Percentiles rank a stretch among this genome's conserved stretches.
phyloP scores from a whole-genome alignment of 2,329 filamentous ascomycete genomes.

The Ophiocordyceps robertsii region DNA sequence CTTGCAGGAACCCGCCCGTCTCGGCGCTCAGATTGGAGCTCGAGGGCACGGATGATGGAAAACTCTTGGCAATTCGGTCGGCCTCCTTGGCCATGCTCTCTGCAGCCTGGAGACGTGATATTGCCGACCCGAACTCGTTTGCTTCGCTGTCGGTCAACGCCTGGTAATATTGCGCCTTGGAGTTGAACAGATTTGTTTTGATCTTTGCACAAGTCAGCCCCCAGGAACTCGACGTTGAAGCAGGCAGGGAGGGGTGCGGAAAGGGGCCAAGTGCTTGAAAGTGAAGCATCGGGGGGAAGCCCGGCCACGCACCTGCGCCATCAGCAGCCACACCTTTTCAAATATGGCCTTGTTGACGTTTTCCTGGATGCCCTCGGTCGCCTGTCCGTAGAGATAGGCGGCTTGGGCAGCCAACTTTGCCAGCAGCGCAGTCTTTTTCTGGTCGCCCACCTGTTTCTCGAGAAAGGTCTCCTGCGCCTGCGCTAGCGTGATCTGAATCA shows the following conservation, averaged over 20 bases:
- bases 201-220: constrained; percentile 25
- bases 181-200: constrained; percentile 73
- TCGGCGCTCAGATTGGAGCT: constrained; percentile 77
- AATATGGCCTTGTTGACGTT: constrained; percentile 86
- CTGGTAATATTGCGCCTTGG: constrained; percentile 87
- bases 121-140: constrained; percentile 72
- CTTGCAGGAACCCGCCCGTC: constrained; percentile 58
- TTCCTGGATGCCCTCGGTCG: constrained; percentile 79
- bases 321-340: constrained; percentile 81
- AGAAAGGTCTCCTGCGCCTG: constrained; percentile 96
- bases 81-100: constrained; percentile 71
- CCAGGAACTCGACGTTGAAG: neutral
- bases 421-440: constrained; percentile 82
- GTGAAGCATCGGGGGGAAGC: neutral
- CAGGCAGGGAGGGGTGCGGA: neutral
- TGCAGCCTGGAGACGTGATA: constrained; percentile 70
- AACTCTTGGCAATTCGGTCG: constrained; percentile 59
- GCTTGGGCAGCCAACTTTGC: constrained; percentile 91
- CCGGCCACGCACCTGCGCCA: constrained; percentile 52
- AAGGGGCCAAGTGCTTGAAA: too few species aligned
- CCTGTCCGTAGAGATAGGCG: constrained; percentile 75
- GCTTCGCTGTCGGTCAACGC: constrained; percentile 82
- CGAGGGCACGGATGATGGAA: constrained; percentile 66
- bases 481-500: constrained; percentile 86
- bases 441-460: constrained; percentile 86